phyloP scores from a whole-genome alignment of 1,139 yeast genomes.

The Geotrichum histeridarum region DNA sequence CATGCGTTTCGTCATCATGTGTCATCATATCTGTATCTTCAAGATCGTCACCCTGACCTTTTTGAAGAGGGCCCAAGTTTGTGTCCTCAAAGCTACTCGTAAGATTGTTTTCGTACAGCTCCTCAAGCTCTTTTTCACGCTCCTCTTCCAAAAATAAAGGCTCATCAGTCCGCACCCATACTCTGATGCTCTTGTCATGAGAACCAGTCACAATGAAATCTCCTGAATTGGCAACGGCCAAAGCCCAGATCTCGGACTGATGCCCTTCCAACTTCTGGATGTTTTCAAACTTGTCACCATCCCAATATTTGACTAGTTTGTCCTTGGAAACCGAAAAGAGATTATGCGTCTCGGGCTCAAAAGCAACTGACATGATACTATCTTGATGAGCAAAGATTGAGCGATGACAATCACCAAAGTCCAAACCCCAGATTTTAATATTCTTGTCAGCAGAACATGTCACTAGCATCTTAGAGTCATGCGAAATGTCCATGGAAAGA shows the following conservation, averaged over 20 bases:
- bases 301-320: constrained; percentile 90
- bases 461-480: constrained; percentile 77
- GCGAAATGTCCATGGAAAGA: constrained; percentile 79
- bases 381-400: constrained; percentile 96
- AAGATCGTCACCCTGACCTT: constrained; percentile 25
- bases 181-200: constrained; percentile 86
- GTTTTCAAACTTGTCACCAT: constrained; percentile 93
- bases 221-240: constrained; percentile 72
- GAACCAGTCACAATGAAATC: constrained; percentile 75
- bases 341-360: constrained; percentile 78
- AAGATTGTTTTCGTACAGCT: constrained; percentile 72
- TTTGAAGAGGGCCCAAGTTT: constrained; percentile 19
- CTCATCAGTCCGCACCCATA: constrained; percentile 91
- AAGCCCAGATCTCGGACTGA: constrained; percentile 89
- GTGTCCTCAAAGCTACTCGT: constrained; percentile 60
- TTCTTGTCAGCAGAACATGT: constrained; percentile 97
- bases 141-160: constrained; percentile 95
- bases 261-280: constrained; percentile 81
- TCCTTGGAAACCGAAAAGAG: constrained; percentile 91
- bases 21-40: constrained; percentile 33
- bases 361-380: constrained; percentile 81
- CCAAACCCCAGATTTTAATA: constrained; percentile 96
- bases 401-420: constrained; percentile 97
- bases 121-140: constrained; percentile 91
- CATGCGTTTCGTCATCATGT: constrained; percentile 49